Evolutionary conservation across 768 basidiomycete genomes (phyloP), one percentile per base, ranked within the genome.

Genomic region (Amanita exitialis): DNA sequence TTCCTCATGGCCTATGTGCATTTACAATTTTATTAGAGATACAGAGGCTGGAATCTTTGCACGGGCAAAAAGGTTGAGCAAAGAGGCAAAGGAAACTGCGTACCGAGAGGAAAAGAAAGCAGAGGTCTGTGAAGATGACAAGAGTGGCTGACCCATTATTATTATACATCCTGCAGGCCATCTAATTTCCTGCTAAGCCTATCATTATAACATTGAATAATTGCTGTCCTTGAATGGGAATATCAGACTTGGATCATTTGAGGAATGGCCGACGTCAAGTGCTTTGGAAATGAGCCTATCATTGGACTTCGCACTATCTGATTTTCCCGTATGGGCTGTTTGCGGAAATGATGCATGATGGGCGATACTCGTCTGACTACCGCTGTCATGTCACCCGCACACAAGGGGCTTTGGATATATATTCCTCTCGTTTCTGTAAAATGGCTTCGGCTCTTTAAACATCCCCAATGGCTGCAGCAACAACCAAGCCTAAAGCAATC

Each of bases 1-100:
- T 61, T 80, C 85, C 1, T 86, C 83, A 4, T 99, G 96, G 96
- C 83, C 91, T 2, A 92, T 93, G 83, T 86, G 98, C 32, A 91
- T 86, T 2, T 73, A 88, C 51, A 91, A 91, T 67, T 99, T 99
- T 63, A 96, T 99, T 50, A 80, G 90, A 23, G 92, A 96, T 58
- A 75, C 76, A 12, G 82, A 87, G 54, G 89, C 93, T 25, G 93
- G 93, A 2, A 81, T 97, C 56, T 95, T 86, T 64, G 83, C 89
- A 10, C 75, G 94, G 6, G 90, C 83, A 6, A 97, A 97, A 66
- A 71, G 94, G 61, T 53, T 80, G 55, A 62, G 68, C 51, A 61
- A 81, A 74, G 64, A 44, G 38, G 41, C 25, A 1, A 42, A 32
- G 32, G 49, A 34, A 21, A 51, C 10, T n/a, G 41, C 15, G n/a